phyloP scores from a whole-genome alignment of 306 rosid species.

The Malus sieversii region DNA sequence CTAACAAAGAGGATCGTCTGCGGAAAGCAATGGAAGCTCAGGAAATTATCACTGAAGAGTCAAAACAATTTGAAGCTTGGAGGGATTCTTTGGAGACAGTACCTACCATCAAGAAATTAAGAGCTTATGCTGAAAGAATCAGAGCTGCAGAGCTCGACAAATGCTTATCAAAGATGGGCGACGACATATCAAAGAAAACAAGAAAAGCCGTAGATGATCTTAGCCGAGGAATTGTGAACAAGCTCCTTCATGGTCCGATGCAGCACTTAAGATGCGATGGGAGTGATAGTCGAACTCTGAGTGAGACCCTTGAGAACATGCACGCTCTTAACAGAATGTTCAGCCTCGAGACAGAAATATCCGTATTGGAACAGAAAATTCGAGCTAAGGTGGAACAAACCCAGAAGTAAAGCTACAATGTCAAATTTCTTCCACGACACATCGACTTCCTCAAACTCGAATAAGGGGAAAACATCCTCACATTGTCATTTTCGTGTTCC shows the following conservation, averaged over 20 bases:
- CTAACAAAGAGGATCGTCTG: conserved; percentile 89
- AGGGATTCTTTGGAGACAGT: conserved; percentile 97
- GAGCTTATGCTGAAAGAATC: conserved; percentile 95
- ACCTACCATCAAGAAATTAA: conserved; percentile 90
- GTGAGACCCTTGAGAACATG: conserved; percentile 95
- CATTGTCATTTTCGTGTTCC: conserved; percentile 18
- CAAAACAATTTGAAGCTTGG: conserved; percentile 95
- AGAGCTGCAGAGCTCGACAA: conserved; percentile 87
- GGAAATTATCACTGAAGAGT: conserved; percentile 76
- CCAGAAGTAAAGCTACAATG: conserved; percentile 47
- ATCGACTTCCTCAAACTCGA: conserved; percentile 25
- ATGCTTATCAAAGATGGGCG: conserved; percentile 96
- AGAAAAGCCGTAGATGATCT: conserved; percentile 92
- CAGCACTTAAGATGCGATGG: conserved; percentile 97
- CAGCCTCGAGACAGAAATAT: conserved; percentile 83
- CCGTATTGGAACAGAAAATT: conserved; percentile 84
- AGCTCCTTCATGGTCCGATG: conserved; percentile 99
- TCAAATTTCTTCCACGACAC: conserved; percentile 21
- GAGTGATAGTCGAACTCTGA: conserved; percentile 80
- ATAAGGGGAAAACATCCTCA: conserved; percentile 25
- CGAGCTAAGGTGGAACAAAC: conserved; percentile 93
- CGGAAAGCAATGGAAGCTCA: conserved; percentile 97
- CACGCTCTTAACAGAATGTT: conserved; percentile 97
- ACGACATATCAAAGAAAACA: conserved; percentile 81
- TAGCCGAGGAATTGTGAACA: conserved; percentile 91